Percentiles rank a stretch among this genome's conserved stretches.
These are phyloP conservation scores for Neurospora sp. DNA, from an alignment of 495 filamentous ascomycete species.

Conservation along the genomic window DNA sequence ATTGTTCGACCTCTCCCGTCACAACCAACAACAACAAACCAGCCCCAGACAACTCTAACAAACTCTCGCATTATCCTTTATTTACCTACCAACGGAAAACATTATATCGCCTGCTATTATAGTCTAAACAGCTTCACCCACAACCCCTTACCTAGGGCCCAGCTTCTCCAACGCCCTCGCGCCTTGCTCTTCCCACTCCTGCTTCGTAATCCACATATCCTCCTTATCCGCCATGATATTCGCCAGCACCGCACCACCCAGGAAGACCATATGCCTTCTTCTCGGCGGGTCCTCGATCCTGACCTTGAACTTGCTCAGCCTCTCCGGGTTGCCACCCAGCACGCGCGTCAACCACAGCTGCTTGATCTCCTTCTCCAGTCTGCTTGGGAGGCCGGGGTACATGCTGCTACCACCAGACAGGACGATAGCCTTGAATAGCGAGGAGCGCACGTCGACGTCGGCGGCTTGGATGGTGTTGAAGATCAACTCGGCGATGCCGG, in stretches of 20 bases:
- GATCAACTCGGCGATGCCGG: constrained; percentile 89
- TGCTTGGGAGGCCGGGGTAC: constrained; percentile 91
- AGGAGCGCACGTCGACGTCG: constrained; percentile 87
- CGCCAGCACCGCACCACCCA: constrained; percentile 91
- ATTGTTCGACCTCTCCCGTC: neutral
- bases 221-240: constrained; percentile 99
- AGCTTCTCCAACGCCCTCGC: constrained; percentile 80
- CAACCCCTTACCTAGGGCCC: constrained; percentile 52
- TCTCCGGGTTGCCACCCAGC: constrained; percentile 77
- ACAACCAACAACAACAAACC: neutral
- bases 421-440: constrained; percentile 93
- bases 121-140: neutral
- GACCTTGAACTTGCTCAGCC: constrained; percentile 97
- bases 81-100: neutral
- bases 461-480: constrained; percentile 97
- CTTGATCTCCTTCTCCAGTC: constrained; percentile 96
- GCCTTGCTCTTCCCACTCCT: constrained; percentile 94
- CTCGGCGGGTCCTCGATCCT: constrained; percentile 95
- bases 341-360: constrained; percentile 95
- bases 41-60: neutral
- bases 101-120: neutral
- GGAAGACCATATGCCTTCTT: constrained; percentile 96
- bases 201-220: constrained; percentile 95
- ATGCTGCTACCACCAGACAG: constrained; percentile 95
- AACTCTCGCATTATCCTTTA: neutral